Percentiles rank a stretch among this genome's conserved stretches.
Evolutionary conservation across 192 early-diverging fungal genomes (phyloP).

Genomic region (Gamsiella multidivaricata): DNA sequence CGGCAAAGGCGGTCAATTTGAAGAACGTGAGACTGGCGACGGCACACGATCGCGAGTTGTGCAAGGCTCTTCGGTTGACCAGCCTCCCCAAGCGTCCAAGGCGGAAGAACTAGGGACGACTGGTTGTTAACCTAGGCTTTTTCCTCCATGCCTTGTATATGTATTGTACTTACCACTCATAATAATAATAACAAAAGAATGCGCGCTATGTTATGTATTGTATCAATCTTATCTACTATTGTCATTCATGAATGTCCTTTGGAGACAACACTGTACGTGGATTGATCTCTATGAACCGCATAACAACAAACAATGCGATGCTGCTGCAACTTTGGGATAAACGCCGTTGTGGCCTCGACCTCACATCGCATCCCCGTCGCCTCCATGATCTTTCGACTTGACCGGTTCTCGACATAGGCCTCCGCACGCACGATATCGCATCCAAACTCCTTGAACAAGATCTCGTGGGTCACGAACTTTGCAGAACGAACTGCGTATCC

Average conservation of each 20-base stretch:
- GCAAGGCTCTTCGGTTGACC: background rate
- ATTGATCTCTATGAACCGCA: slow-evolving; percentile 16
- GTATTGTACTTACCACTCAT: too few relatives aligned
- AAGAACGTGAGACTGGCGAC: slow-evolving; percentile 41
- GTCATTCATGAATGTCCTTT: background rate
- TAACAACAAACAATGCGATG: slow-evolving; percentile 7
- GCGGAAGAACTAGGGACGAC: background rate
- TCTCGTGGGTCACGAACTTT: slow-evolving; percentile 15
- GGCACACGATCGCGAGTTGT: slow-evolving; percentile 11
- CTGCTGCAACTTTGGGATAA: slow-evolving; percentile 30
- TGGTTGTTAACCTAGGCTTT: background rate
- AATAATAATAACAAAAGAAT: slow-evolving; percentile 2
- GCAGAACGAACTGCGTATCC: slow-evolving; percentile 23
- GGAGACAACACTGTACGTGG: slow-evolving; percentile 1
- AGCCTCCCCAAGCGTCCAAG: background rate
- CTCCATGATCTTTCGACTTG: slow-evolving; percentile 22
- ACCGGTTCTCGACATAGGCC: slow-evolving; percentile 8
- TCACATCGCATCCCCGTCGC: slow-evolving; percentile 20
- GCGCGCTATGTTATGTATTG: background rate
- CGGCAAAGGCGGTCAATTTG: slow-evolving; percentile 30
- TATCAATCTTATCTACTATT: background rate
- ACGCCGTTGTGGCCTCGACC: slow-evolving; percentile 9
- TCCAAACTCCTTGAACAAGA: slow-evolving; percentile 21
- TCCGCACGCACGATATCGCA: slow-evolving; percentile 31
- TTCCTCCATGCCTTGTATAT: too few relatives aligned